Evolutionary conservation across 495 filamentous ascomycete genomes (phyloP).

Genomic region (Talaromyces trachyspermus): DNA sequence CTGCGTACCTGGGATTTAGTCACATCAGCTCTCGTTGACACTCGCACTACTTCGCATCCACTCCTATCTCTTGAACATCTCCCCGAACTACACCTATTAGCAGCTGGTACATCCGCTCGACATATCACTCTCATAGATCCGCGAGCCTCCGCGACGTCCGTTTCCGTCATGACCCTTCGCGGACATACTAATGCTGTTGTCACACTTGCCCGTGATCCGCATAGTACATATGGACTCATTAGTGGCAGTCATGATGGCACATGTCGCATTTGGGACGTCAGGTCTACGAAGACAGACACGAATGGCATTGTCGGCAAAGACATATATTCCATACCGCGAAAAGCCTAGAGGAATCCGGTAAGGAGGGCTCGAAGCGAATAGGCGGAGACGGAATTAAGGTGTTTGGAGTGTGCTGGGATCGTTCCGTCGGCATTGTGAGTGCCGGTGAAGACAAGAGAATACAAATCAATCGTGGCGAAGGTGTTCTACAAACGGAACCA

Average conservation of each 20-base stretch:
- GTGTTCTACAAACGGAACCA: constrained; percentile 22
- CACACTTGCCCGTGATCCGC: constrained; percentile 58
- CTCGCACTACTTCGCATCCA: constrained; percentile 71
- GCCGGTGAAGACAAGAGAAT: constrained; percentile 87
- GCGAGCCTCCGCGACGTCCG: constrained; percentile 59
- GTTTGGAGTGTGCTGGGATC: constrained; percentile 84
- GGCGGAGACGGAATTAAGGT: constrained; percentile 82
- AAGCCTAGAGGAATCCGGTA: constrained; percentile 46
- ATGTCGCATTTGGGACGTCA: constrained; percentile 85
- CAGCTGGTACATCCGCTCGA: constrained; percentile 76
- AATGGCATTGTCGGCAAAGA: constrained; percentile 65
- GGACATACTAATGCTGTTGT: constrained; percentile 84
- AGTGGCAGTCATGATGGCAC: constrained; percentile 85
- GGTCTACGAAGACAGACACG: constrained; percentile 59
- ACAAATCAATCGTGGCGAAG: constrained; percentile 72
- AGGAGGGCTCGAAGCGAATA: constrained; percentile 41
- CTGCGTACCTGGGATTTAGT: constrained; percentile 86
- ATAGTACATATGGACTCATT: constrained; percentile 71
- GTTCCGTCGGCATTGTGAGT: constrained; percentile 77
- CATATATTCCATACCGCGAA: constrained; percentile 76
- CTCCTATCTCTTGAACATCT: constrained; percentile 69
- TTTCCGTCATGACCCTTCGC: constrained; percentile 77
- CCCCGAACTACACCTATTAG: constrained; percentile 60
- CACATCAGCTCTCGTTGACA: constrained; percentile 64
- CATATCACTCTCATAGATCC: constrained; percentile 89